Evolutionary conservation across 805 yeast genomes (phyloP), one percentile per base, ranked within the genome.

Genomic region (Cyberlindnera galapagoensis): DNA sequence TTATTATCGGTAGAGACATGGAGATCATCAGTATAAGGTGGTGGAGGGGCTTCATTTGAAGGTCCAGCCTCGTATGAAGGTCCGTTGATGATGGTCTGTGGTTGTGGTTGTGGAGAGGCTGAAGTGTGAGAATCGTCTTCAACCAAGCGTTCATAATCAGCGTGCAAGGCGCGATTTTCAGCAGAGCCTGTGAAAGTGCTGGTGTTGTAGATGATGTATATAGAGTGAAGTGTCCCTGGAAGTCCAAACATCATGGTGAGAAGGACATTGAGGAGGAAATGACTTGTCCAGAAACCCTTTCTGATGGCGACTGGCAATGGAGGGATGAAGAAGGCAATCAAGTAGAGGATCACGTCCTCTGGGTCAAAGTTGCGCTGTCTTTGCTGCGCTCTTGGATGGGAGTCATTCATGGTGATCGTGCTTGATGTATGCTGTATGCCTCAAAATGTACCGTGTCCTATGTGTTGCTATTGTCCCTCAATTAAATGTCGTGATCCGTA

Each of bases 301-400:
- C 86, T 65, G 22, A 79, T 63, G 54, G 76, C 57, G 9, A 82
- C 87, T 0, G 88, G 83, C 9, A 81, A 61, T 0, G 92, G 92
- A 3, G 94, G 92, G 49, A 78, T 65, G 31, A 81, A 62, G 30
- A 80, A 65, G 3, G 85, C 78, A 7, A 76, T 51, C 1, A 76
- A 43, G 35, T 76, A 74, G 11, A 82, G 68, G 10, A 74, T 51
- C n/a, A 76, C 50, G 51, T 81, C 88, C 13, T 61, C 31, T 3
- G 39, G 17, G 18, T 45, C 51, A 24, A 49, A n/a, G n/a, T n/a
- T n/a, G n/a, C n/a, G n/a, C n/a, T n/a, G n/a, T n/a, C n/a, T n/a
- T n/a, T n/a, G n/a, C n/a, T n/a, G n/a, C n/a, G n/a, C n/a, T n/a
- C n/a, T n/a, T n/a, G n/a, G n/a, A n/a, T n/a, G n/a, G n/a, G n/a